Evolutionary conservation across 2,329 filamentous ascomycete species (phyloP).

Genomic region (Fusarium drepaniforme): DNA sequence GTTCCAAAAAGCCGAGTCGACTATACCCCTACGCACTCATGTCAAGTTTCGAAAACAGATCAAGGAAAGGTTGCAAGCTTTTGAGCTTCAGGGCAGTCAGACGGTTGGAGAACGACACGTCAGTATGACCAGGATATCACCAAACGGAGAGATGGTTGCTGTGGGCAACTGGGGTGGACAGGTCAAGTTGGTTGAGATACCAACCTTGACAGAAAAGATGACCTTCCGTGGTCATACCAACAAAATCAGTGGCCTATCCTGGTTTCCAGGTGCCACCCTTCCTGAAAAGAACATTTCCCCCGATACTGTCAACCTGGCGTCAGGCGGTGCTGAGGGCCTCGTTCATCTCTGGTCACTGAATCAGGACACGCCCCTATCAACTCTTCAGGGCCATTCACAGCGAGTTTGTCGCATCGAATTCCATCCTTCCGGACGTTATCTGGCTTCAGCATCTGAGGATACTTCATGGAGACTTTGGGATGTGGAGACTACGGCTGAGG

Average conservation of each 20-base stretch:
- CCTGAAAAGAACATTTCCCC: slow-evolving; percentile 77
- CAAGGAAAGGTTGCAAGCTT: slow-evolving; percentile 83
- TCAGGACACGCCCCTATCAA: slow-evolving; percentile 86
- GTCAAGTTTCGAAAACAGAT: slow-evolving; percentile 92
- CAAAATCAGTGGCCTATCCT: slow-evolving; percentile 90
- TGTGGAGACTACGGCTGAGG: slow-evolving; percentile 84
- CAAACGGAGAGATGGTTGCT: slow-evolving; percentile 84
- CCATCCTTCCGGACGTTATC: slow-evolving; percentile 89
- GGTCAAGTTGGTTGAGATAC: slow-evolving; percentile 87
- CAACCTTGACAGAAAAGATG: slow-evolving; percentile 81
- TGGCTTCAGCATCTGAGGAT: slow-evolving; percentile 95
- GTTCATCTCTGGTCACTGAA: slow-evolving; percentile 92
- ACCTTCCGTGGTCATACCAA: slow-evolving; percentile 87
- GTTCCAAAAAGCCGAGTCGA: slow-evolving; percentile 83
- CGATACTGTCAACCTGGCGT: slow-evolving; percentile 85
- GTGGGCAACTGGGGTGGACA: slow-evolving; percentile 95
- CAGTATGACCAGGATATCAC: slow-evolving; percentile 91
- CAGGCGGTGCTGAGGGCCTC: slow-evolving; percentile 88
- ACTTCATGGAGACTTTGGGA: slow-evolving; percentile 99
- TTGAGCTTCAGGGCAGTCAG: slow-evolving; percentile 94
- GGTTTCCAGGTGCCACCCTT: slow-evolving; percentile 87
- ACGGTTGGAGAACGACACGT: slow-evolving; percentile 91
- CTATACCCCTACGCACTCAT: slow-evolving; percentile 88
- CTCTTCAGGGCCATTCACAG: slow-evolving; percentile 84
- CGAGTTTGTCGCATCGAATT: slow-evolving; percentile 95